Evolutionary conservation across 2,329 filamentous ascomycete species (phyloP), one percentile per base, ranked within the genome.

Genomic region (Fusarium verrucosum): DNA sequence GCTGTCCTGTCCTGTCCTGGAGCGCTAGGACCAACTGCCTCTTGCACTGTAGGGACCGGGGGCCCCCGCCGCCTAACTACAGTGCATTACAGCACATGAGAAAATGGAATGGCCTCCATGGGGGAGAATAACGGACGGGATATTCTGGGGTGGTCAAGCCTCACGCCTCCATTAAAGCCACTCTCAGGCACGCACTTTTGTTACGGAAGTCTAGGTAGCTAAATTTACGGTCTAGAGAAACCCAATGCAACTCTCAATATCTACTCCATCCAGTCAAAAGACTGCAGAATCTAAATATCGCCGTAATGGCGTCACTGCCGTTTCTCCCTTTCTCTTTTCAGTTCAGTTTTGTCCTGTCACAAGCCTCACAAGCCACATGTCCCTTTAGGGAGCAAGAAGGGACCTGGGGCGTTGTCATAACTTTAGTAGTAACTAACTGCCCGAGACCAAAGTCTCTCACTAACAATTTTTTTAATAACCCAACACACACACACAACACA

Each of bases 381-480:
- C 50, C 53, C 50, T 53, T 53, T 49, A 35, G 42, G 45, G 28
- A 41, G 50, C 52, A 53, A 50, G 44, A 38, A 50, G 51, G 25
- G 23, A 41, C 23, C 23, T 25, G 36, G 28, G 56, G 61, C 25
- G 56, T 62, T 44, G 50, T 44, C 52, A 49, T 70, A 68, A 59
- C n/a, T n/a, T n/a, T n/a, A n/a, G n/a, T n/a, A n/a, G n/a, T n/a
- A n/a, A n/a, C n/a, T n/a, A n/a, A n/a, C 57, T 36, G 16, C 23
- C 51, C 22, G 45, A 70, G 51, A 58, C 36, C 40, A 58, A 58
- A 28, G 49, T 70, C 52, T 38, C 62, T 62, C 69, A 68, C 69
- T 71, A 70, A 70, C 69, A 70, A 71, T 71, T 69, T 70, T 16
- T 65, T 65, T 62, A 61, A 56, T 52, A 37, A 17, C 35, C 11